Evolutionary conservation across 371 early-diverging fungal species (phyloP), one percentile per base, ranked within the genome.

Genomic region (Mortierella sp.): DNA sequence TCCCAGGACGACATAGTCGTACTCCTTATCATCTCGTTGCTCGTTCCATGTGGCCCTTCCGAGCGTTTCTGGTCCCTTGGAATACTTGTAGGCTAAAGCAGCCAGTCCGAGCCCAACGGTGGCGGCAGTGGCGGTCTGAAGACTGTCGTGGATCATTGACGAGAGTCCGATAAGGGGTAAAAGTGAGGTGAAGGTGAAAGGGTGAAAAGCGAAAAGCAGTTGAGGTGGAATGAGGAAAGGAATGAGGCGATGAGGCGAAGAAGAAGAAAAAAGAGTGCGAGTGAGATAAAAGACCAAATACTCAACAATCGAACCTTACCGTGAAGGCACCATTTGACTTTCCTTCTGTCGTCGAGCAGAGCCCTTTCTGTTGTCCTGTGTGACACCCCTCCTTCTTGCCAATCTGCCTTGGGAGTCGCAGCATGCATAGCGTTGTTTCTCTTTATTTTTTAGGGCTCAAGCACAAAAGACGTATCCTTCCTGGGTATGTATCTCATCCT

Each of bases 1-100:
- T 54, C 78, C 78, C 13, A 73, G 13, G 28, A 78, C 24, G 44
- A 78, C 67, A 48, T 77, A 77, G 19, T 77, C 77, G 59, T 61
- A 77, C 28, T 77, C 72, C 14, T 19, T 16, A 3, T 37, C 44
- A 43, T 77, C 77, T 72, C 72, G 71, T 11, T 40, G 28, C 0
- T 69, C 54, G 44, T 76, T 26, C 76, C 76, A 76, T 13, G 76
- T 14, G 24, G 37, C 76, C 16, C 76, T 72, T 26, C 78, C 78
- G 24, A 69, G 69, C 31, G 16, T 34, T 31, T 53, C 37, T n/a
- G 59, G 44, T 9, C 8, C 51, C 3, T 26, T 44, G 3, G 46
- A 54, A 51, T 28, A 28, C 0, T 34, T 48, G 9, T 54, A 71
- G 48, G 77, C 76, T 13, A 72, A 14, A 31, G 46, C 72, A n/a